Evolutionary conservation across 2,329 filamentous ascomycete genomes (phyloP).

Genomic region (Pseudogymnoascus sp.): DNA sequence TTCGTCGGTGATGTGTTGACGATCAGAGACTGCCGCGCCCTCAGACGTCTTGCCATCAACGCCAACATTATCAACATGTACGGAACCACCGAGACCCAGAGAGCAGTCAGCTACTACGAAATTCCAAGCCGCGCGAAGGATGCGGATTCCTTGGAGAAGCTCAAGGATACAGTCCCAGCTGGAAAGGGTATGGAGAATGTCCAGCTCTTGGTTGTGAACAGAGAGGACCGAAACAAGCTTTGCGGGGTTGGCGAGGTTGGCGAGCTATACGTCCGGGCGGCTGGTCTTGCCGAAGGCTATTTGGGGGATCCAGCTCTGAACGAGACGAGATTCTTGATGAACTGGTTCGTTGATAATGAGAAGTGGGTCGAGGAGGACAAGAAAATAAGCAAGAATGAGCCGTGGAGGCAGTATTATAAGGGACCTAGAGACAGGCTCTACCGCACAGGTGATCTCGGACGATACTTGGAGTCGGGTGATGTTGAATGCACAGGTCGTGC

Average conservation of each 20-base stretch:
- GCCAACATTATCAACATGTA: conserved; percentile 78
- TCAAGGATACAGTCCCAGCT: conserved; percentile 73
- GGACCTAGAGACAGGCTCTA: conserved; percentile 84
- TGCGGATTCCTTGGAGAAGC: conserved; percentile 53
- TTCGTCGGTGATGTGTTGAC: conserved; percentile 90
- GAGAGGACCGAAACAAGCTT: conserved; percentile 54
- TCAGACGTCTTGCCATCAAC: conserved; percentile 72
- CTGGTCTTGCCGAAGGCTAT: conserved; percentile 78
- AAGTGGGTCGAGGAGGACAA: conserved; percentile 37
- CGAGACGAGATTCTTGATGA: conserved; percentile 28
- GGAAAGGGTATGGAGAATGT: conserved; percentile 84
- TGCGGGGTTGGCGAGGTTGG: conserved; percentile 77
- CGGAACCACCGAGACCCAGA: conserved; percentile 77
- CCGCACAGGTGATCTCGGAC: conserved; percentile 77
- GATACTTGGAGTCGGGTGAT: conserved; percentile 60
- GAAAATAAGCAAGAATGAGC: conserved; percentile 59
- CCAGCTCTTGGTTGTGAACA: conserved; percentile 77
- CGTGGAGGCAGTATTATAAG: conserved; percentile 72
- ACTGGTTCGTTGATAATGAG: conserved; percentile 30
- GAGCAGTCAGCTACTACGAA: conserved; percentile 76
- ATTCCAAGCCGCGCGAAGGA: conserved; percentile 61
- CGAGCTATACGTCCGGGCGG: conserved; percentile 76
- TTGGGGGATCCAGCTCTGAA: conserved; percentile 31
- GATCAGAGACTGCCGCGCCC: conserved; percentile 67
- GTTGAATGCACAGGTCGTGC: conserved; percentile 73